Evolutionary conservation across 495 filamentous ascomycete species (phyloP).

Genomic region (Lentithecium fluviatile): DNA sequence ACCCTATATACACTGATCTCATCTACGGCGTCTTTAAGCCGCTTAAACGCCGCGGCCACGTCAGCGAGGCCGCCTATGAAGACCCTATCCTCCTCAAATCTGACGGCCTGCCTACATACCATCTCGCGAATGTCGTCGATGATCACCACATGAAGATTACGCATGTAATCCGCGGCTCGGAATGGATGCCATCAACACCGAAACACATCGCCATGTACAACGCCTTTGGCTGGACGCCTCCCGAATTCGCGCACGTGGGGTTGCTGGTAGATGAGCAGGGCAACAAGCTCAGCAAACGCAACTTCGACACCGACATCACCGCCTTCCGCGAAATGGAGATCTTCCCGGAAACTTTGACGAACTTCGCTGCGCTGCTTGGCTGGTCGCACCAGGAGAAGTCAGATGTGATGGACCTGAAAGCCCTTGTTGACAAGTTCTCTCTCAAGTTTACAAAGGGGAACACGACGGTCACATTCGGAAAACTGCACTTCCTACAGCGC

Average conservation of each 20-base stretch:
- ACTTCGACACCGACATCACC: conserved; percentile 66
- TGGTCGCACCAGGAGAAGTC: conserved; percentile 66
- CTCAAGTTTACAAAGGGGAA: conserved; percentile 87
- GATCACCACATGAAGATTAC: conserved; percentile 94
- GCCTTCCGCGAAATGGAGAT: conserved; percentile 67
- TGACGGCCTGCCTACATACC: conserved; percentile 91
- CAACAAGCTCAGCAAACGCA: conserved; percentile 89
- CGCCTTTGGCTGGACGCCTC: conserved; percentile 84
- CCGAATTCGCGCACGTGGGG: conserved; percentile 83
- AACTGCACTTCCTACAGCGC: conserved; percentile 77
- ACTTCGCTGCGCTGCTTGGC: conserved; percentile 81
- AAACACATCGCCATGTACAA: conserved; percentile 84
- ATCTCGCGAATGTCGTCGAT: conserved; percentile 95
- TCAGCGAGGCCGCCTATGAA: conserved; percentile 54
- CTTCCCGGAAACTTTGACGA: conserved; percentile 71
- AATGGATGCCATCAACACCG: conserved; percentile 94
- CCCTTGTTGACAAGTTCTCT: conserved; percentile 72
- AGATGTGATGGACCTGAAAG: conserved; percentile 65
- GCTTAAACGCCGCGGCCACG: conserved; percentile 40
- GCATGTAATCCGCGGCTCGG: conserved; percentile 85
- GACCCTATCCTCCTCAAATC: conserved; percentile 86
- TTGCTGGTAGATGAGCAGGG: conserved; percentile 71
- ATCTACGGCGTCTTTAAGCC: conserved; percentile 62
- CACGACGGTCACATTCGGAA: conserved; percentile 76
- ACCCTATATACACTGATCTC: conserved; percentile 67